These are phyloP conservation scores for Neotropicomus parvogracilis DNA, from an alignment of 1,284 basidiomycete genomes.

Conservation along the genomic window DNA sequence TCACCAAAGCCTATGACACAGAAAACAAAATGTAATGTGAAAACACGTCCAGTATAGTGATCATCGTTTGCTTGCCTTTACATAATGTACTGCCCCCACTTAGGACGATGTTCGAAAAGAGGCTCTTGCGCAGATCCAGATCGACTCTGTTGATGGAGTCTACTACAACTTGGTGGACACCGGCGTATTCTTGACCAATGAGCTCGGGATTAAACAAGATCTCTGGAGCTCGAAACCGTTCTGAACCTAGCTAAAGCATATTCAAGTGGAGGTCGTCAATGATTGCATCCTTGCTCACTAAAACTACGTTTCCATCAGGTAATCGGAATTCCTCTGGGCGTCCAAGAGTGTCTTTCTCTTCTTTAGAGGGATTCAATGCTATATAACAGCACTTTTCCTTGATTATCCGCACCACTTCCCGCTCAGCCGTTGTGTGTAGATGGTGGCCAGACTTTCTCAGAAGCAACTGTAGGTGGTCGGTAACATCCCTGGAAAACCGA, in stretches of 20 bases:
- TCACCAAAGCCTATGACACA: constrained; percentile 87
- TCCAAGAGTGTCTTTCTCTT: constrained; percentile 86
- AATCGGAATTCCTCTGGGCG: constrained; percentile 88
- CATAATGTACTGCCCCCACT: constrained; percentile 96
- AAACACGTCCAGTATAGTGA: constrained; percentile 3
- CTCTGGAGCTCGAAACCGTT: constrained; percentile 96
- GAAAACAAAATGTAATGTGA: constrained; percentile 10
- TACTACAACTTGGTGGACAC: constrained; percentile 93
- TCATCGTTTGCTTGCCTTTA: constrained; percentile 55
- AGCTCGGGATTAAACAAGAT: constrained; percentile 98
- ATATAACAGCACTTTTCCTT: constrained; percentile 99
- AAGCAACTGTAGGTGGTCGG: constrained; percentile 91
- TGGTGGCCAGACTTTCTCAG: constrained; percentile 94
- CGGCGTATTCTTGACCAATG: constrained; percentile 93
- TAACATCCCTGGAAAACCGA: constrained; percentile 73
- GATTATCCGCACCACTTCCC: constrained; percentile 95
- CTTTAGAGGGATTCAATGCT: constrained; percentile 86
- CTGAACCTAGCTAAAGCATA: constrained; percentile 74
- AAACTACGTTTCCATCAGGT: constrained; percentile 93
- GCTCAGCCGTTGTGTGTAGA: constrained; percentile 94
- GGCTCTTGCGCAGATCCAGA: constrained; percentile 88
- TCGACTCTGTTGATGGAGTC: constrained; percentile 86
- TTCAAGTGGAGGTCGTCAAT: constrained; percentile 5
- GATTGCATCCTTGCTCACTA: constrained; percentile 49
- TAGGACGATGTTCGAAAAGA: constrained; percentile 96